These are phyloP conservation scores for Allium sativum DNA, from an alignment of 106 monocot genomes.

Conservation along the genomic window DNA sequence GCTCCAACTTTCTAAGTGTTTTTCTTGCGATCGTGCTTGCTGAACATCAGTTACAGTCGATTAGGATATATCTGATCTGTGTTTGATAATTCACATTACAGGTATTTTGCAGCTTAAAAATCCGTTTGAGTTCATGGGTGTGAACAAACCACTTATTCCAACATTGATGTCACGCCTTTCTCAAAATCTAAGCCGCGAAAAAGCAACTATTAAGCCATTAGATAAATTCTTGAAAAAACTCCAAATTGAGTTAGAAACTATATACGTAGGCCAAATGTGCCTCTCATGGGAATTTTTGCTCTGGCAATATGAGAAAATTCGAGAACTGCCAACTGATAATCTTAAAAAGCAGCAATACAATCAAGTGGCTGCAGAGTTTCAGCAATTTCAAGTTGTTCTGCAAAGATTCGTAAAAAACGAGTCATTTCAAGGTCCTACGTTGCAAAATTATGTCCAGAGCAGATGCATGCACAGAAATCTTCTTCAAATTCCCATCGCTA, in stretches of 20 bases:
- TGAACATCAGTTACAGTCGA: no score
- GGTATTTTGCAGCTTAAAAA: slow-evolving; percentile 69
- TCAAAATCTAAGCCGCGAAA: slow-evolving; percentile 29
- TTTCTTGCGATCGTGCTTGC: no score
- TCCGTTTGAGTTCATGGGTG: slow-evolving; percentile 27
- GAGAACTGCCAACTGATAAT: slow-evolving; percentile 34
- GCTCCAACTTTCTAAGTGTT: no score
- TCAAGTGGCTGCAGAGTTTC: slow-evolving; percentile 75
- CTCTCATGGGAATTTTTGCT: slow-evolving; percentile 91
- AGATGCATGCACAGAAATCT: slow-evolving; percentile 53
- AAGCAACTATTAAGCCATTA: slow-evolving; percentile 29
- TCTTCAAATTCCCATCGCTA: slow-evolving; percentile 72
- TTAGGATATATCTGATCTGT: no score
- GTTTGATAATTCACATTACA: slow-evolving; percentile 6
- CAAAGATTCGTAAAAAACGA: slow-evolving; percentile 78
- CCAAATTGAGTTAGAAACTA: slow-evolving; percentile 53
- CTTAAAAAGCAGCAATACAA: slow-evolving; percentile 36
- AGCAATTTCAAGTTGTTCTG: slow-evolving; percentile 61
- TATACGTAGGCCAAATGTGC: slow-evolving; percentile 83
- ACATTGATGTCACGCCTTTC: slow-evolving; percentile 37
- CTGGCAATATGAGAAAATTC: slow-evolving; percentile 76
- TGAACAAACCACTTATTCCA: slow-evolving; percentile 27
- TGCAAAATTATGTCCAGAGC: slow-evolving; percentile 63
- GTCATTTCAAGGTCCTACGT: slow-evolving; percentile 57
- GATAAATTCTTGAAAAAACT: slow-evolving; percentile 71